phyloP scores from a whole-genome alignment of 1,284 basidiomycete genomes.

The Ganoderma lucidum region DNA sequence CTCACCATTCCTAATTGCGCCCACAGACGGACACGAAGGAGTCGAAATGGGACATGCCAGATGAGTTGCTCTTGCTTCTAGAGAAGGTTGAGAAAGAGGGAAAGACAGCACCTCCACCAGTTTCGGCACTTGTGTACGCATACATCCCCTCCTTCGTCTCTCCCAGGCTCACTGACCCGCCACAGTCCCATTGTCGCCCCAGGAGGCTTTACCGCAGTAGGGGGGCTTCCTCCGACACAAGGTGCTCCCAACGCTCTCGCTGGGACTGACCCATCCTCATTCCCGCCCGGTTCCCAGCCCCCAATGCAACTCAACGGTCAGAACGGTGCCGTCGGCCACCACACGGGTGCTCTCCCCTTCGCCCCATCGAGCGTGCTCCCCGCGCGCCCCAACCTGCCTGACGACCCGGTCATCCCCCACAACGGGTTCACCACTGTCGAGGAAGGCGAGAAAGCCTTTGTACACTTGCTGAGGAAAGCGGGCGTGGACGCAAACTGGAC shows the following conservation, averaged over 20 bases:
- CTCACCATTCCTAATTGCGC: not conserved
- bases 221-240: slow-evolving; percentile 37
- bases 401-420: slow-evolving; percentile 86
- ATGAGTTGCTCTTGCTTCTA: slow-evolving; percentile 82
- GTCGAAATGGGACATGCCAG: slow-evolving; percentile 97
- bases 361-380: slow-evolving; percentile 69
- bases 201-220: slow-evolving; percentile 27
- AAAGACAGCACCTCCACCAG: slow-evolving; percentile 43
- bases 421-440: slow-evolving; percentile 88
- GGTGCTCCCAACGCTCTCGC: slow-evolving; percentile 45
- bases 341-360: slow-evolving; percentile 65
- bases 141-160: not conserved
- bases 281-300: slow-evolving; percentile 41
- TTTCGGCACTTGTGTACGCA: slow-evolving; percentile 40
- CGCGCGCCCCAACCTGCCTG: slow-evolving; percentile 78
- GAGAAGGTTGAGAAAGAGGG: slow-evolving; percentile 85
- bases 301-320: slow-evolving; percentile 53
- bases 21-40: slow-evolving; percentile 80
- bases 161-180: slow-evolving; percentile 11
- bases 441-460: slow-evolving; percentile 95
- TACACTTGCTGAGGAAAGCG: slow-evolving; percentile 86
- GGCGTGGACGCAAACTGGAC: slow-evolving; percentile 93
- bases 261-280: slow-evolving; percentile 45
- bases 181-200: slow-evolving; percentile 30
- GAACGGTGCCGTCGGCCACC: slow-evolving; percentile 53